Conservation (phyloP, 192 early-diverging fungal species). For the Backusella luteola region DNA sequence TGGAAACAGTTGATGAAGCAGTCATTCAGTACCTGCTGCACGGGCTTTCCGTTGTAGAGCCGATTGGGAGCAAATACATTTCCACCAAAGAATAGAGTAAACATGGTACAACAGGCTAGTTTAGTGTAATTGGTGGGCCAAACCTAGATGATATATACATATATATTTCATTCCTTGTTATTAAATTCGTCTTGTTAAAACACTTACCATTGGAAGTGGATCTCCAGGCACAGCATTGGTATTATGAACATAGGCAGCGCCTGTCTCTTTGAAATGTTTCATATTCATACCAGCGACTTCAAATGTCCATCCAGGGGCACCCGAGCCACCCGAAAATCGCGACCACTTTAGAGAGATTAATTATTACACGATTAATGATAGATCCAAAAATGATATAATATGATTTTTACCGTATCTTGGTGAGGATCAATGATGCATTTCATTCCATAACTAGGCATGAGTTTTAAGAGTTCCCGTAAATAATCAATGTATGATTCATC, state of each 20-base stretch:
- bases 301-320: constrained; percentile 88
- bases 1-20: constrained; percentile 66
- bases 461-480: constrained; percentile 58
- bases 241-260: constrained; percentile 80
- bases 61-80: constrained; percentile 68
- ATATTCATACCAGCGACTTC: constrained; percentile 77
- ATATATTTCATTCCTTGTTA: not conserved
- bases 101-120: constrained; percentile 80
- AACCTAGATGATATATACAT: constrained; percentile 36
- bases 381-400: no score
- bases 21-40: constrained; percentile 68
- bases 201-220: constrained; percentile 36
- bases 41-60: constrained; percentile 60
- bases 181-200: not conserved
- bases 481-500: constrained; percentile 84
- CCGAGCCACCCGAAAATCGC: constrained; percentile 76
- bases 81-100: constrained; percentile 80
- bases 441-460: constrained; percentile 73
- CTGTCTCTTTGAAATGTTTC: constrained; percentile 68
- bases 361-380: not conserved
- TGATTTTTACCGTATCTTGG: constrained; percentile 68
- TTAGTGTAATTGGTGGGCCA: constrained; percentile 93
- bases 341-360: constrained; percentile 46
- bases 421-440: constrained; percentile 88
- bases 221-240: constrained; percentile 52